Base-by-base conservation (phyloP, 78 protist species). In the Dictyostelium firmibasis region DNA sequence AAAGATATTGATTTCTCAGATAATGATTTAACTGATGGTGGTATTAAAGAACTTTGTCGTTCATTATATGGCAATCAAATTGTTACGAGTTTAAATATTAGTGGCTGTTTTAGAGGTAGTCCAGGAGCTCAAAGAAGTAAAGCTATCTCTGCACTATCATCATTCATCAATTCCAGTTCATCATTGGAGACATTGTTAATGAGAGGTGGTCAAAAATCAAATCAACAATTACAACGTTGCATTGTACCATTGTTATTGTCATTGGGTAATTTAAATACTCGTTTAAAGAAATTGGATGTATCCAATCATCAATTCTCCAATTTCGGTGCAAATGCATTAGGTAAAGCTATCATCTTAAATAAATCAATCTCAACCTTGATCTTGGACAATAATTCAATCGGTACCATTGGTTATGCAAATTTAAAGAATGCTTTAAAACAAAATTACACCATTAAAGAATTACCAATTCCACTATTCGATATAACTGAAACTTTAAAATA, bases 361-460 rank as follows among this genome's bases (percentile, higher is more conserved):
- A 64, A 67, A 62, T 78, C 86, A 7, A 76, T 87, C 4, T 16
- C 79, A 5, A 87, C 78, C 0, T 10, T 87, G 4, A 2, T 78
- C 1, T 7, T 44, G 0, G 93, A 87, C 31, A 60, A 87, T 75
- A 87, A 87, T 20, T 25, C 70, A 16, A 57, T 87, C 29, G 93
- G 93, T 43, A 44, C 86, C 8, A 69, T 87, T 8, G 93, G 93
- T 53, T 76, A 64, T n/a, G 93, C 93, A 5, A 79, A 78, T 70
- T 36, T 87, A 29, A 87, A 87, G 50, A 78, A 78, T 75, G 62
- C 93, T 11, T 84, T 87, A 31, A 76, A 78, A 62, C 85, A 78
- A 64, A 87, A 87, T 50, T 87, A 87, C 31, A 87, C 74, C 0
- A 87, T 87, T 67, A 87, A 78, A 33, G 93, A 87, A 43, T 25